phyloP scores from a whole-genome alignment of 2,329 filamentous ascomycete species.

The Mycogone perniciosa region DNA sequence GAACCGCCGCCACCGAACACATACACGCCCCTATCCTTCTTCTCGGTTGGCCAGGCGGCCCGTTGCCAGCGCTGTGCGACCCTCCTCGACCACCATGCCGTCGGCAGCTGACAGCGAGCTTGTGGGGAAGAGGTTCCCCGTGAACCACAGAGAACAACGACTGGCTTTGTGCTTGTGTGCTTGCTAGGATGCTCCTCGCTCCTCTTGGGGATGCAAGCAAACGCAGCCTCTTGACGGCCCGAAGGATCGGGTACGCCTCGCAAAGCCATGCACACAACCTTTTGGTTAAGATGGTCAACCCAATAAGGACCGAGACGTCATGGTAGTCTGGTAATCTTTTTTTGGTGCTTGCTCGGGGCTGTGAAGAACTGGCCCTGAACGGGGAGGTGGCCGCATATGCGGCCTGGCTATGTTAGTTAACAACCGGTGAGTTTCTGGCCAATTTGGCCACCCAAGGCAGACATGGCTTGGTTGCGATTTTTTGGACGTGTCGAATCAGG shows the following conservation, averaged over 20 bases:
- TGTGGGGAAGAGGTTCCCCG: not conserved
- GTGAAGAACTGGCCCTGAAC: constrained; percentile 4
- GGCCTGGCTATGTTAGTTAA: constrained; percentile 19
- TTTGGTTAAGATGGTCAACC: not conserved
- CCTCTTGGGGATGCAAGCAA: not conserved
- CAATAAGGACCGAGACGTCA: not conserved
- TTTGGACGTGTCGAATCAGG: not conserved
- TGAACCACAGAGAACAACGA: not conserved
- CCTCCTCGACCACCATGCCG: not conserved
- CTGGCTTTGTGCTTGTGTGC: not conserved
- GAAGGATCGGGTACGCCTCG: not conserved
- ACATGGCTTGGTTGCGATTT: not conserved
- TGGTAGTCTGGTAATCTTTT: not conserved
- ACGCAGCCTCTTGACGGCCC: not conserved
- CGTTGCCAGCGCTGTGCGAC: constrained; percentile 15
- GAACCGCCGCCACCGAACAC: not conserved
- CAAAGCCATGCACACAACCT: not conserved
- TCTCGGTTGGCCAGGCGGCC: constrained; percentile 9
- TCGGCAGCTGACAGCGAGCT: not conserved
- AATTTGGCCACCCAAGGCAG: constrained; percentile 8
- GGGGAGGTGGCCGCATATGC: constrained; percentile 22
- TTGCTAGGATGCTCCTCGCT: not conserved
- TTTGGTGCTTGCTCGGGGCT: constrained; percentile 8
- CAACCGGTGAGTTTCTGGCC: constrained; percentile 1
- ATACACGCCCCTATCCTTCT: not conserved